These are phyloP conservation scores for Hordeum pubiflorum DNA, from an alignment of 202 grass and related monocot genomes.

Conservation along the genomic window DNA sequence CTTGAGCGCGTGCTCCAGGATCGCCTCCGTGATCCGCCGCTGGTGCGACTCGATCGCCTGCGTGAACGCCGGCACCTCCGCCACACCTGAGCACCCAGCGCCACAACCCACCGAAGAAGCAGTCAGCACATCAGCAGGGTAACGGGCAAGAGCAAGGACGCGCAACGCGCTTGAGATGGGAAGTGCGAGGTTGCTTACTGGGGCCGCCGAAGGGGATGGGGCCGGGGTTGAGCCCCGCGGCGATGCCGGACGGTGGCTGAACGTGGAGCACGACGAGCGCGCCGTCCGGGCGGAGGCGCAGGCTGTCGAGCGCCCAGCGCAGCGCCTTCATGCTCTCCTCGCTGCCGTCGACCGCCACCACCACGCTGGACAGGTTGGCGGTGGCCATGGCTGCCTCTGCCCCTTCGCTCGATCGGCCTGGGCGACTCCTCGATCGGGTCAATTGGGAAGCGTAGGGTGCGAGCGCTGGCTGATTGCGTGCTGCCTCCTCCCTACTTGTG, in stretches of 20 bases:
- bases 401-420: background rate
- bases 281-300: conserved; percentile 60
- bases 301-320: conserved; percentile 79
- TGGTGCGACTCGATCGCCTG: conserved; percentile 88
- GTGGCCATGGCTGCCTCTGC: conserved; percentile 46
- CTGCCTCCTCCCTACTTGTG: background rate
- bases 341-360: conserved; percentile 85
- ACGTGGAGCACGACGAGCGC: conserved; percentile 71
- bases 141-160: background rate
- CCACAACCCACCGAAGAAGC: background rate
- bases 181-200: conserved; percentile 30
- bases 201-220: conserved; percentile 91
- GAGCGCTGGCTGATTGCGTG: background rate
- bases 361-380: conserved; percentile 61
- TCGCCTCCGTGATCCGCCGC: conserved; percentile 74
- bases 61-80: conserved; percentile 89
- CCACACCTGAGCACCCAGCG: conserved; percentile 30
- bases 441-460: background rate
- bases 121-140: conserved; percentile 16
- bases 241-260: conserved; percentile 59
- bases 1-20: conserved; percentile 69
- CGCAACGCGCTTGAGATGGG: too few species aligned
- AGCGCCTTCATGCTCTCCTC: conserved; percentile 91
- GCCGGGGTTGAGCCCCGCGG: conserved; percentile 62
- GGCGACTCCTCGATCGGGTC: background rate